A percentile compares a stretch with the other conserved stretches of the same genome.
phyloP scores from a whole-genome alignment of 495 filamentous ascomycete species.

The Neurospora tetraspora region DNA sequence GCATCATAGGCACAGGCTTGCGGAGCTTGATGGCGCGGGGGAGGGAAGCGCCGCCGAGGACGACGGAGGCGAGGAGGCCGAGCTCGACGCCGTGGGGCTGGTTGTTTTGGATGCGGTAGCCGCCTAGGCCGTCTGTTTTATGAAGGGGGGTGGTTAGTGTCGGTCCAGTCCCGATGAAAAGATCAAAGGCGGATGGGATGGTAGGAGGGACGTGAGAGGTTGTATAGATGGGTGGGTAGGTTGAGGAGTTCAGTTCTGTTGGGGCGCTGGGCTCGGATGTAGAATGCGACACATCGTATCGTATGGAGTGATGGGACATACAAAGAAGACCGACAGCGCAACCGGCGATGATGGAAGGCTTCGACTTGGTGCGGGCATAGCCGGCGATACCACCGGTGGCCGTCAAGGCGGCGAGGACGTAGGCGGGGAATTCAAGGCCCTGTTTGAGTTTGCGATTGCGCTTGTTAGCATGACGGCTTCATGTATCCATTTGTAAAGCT shows the following conservation, averaged over 20 bases:
- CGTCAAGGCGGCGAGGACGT: conserved; percentile 70
- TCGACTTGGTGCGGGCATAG: conserved; percentile 67
- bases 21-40: conserved; percentile 70
- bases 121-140: conserved; percentile 51
- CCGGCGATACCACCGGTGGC: conserved; percentile 80
- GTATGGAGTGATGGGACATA: conserved; percentile 16
- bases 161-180: neutral
- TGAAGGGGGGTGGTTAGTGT: neutral
- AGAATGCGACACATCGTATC: neutral
- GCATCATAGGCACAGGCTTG: conserved; percentile 66
- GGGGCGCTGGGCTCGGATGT: neutral
- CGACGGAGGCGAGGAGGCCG: conserved; percentile 64
- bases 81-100: conserved; percentile 66
- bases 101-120: conserved; percentile 53
- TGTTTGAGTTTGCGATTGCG: neutral
- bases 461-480: neutral
- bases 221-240: neutral
- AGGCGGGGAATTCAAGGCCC: conserved; percentile 42
- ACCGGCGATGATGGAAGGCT: conserved; percentile 79
- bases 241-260: neutral
- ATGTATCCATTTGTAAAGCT: neutral
- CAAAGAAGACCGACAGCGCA: conserved; percentile 60
- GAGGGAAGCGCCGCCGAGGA: conserved; percentile 72
- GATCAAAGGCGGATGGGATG: neutral
- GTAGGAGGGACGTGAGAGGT: neutral